Conservation (phyloP, 1,284 basidiomycete genomes). For the Fomes fomentarius region DNA sequence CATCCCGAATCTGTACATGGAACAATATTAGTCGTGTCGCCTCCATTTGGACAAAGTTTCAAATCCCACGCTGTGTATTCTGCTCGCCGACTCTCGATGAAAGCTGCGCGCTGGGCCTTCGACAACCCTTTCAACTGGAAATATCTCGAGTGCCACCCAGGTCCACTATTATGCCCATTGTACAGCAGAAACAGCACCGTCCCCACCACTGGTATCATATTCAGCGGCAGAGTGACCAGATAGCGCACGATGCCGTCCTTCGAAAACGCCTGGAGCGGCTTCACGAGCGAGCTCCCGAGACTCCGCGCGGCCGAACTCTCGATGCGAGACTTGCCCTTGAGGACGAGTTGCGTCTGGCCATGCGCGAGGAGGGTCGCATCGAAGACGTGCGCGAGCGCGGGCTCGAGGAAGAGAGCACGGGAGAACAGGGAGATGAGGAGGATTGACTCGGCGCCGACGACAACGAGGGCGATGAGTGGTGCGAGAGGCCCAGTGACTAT, state of each 20-base stretch:
- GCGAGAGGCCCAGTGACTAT: conserved; percentile 65
- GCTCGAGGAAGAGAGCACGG: conserved; percentile 49
- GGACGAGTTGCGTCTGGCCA: conserved; percentile 41
- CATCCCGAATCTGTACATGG: conserved; percentile 55
- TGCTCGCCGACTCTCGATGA: conserved; percentile 51
- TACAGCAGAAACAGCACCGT: conserved; percentile 64
- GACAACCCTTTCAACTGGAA: conserved; percentile 70
- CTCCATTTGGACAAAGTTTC: background rate
- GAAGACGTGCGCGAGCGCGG: conserved; percentile 49
- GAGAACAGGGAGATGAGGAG: conserved; percentile 49
- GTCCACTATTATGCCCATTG: conserved; percentile 51
- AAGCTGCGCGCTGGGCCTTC: conserved; percentile 47
- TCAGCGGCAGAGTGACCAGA: conserved; percentile 60
- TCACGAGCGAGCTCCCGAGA: conserved; percentile 39
- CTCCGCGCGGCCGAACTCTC: conserved; percentile 24
- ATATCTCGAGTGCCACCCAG: conserved; percentile 65
- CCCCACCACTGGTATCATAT: conserved; percentile 69
- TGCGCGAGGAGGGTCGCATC: conserved; percentile 41
- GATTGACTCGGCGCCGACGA: conserved; percentile 40
- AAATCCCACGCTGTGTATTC: conserved; percentile 49
- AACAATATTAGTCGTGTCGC: background rate
- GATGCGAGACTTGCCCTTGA: conserved; percentile 33
- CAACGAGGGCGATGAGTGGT: conserved; percentile 37
- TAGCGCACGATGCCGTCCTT: conserved; percentile 39
- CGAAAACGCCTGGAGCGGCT: conserved; percentile 39